Evolutionary conservation across 306 rosid species (phyloP).

Genomic region (Quercus dentata): DNA sequence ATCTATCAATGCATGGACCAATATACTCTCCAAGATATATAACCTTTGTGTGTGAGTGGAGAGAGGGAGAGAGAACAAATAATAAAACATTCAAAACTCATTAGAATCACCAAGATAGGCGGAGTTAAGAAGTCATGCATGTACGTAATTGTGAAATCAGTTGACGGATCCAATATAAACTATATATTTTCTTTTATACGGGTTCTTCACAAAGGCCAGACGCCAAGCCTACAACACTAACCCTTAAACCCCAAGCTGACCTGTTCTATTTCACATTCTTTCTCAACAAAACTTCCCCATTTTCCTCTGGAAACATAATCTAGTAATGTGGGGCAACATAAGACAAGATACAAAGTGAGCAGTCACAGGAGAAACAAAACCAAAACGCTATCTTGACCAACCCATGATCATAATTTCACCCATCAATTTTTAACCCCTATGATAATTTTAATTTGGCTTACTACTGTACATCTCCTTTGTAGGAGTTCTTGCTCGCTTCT

Average conservation of each 20-base stretch:
- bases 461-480: constrained; percentile 11
- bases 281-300: constrained; percentile 1
- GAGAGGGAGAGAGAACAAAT: no score
- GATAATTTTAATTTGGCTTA: constrained; percentile 12
- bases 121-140: not conserved
- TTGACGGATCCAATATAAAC: not conserved
- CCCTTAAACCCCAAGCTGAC: not conserved
- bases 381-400: not conserved
- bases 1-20: no score
- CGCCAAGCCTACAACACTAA: not conserved
- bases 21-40: no score
- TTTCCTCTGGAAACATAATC: not conserved
- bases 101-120: not conserved
- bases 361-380: not conserved
- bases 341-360: not conserved
- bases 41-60: no score
- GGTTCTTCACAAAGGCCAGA: not conserved
- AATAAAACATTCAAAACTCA: not conserved
- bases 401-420: not conserved
- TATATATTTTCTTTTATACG: not conserved
- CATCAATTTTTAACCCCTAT: constrained; percentile 16
- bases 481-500: constrained; percentile 52
- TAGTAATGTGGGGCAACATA: not conserved
- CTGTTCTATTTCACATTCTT: not conserved
- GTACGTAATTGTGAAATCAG: not conserved